phyloP scores from a whole-genome alignment of 2,329 filamentous ascomycete species.

The Penicillium freii region DNA sequence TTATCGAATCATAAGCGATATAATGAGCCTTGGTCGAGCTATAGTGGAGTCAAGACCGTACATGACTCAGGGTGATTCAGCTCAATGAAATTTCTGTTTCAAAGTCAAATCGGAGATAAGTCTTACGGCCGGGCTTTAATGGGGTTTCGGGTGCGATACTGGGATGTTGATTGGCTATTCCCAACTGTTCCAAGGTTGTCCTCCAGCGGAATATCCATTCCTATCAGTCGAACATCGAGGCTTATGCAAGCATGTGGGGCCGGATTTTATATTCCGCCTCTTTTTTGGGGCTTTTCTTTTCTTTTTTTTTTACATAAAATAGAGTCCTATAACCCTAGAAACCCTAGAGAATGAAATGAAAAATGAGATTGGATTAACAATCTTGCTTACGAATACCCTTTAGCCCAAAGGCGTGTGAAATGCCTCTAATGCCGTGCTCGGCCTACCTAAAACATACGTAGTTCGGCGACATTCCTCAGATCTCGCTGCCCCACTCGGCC shows the following conservation, averaged over 20 bases:
- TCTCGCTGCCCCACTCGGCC: not conserved
- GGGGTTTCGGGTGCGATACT: not conserved
- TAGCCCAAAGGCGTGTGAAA: too few species aligned
- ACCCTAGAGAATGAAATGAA: too few species aligned
- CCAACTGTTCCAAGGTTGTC: too few species aligned
- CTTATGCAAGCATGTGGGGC: not conserved
- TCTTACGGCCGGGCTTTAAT: not conserved
- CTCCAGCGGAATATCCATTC: not conserved
- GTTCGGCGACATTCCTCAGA: not conserved
- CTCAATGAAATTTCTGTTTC: not conserved
- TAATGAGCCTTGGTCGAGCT: constrained; percentile 4
- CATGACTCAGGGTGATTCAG: constrained; percentile 24
- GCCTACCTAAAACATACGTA: not conserved
- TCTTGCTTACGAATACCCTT: not conserved
- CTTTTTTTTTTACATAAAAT: too few species aligned
- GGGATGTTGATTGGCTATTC: not conserved
- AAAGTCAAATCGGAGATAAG: constrained; percentile 15
- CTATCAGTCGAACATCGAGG: not conserved
- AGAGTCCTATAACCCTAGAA: too few species aligned
- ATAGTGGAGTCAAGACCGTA: constrained; percentile 10
- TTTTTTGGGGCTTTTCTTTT: not conserved
- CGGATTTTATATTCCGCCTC: constrained; percentile 4
- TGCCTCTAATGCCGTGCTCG: too few species aligned
- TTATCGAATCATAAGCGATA: not conserved
- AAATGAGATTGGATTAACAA: not conserved